Conservation (phyloP, 805 yeast genomes). For the Saccharomycopsis capsularis region DNA sequence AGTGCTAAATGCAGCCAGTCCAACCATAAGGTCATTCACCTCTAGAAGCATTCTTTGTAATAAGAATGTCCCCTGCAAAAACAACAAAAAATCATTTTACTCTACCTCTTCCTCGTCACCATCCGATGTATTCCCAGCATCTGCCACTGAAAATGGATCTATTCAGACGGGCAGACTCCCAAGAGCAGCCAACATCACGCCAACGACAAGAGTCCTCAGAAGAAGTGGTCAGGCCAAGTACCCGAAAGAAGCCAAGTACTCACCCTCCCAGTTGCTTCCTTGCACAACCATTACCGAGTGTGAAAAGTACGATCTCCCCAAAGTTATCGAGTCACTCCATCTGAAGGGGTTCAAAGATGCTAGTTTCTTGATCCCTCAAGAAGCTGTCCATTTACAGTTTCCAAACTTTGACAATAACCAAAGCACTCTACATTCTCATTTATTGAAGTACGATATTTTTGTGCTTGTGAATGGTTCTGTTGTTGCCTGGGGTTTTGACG, state of each 20-base stretch:
- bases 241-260: not conserved
- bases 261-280: constrained; percentile 26
- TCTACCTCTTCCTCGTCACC: not conserved
- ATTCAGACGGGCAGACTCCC: not conserved
- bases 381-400: constrained; percentile 47
- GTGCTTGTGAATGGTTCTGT: constrained; percentile 71
- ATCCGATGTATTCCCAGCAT: not conserved
- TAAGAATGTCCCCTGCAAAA: no score
- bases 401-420: constrained; percentile 9
- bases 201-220: not conserved
- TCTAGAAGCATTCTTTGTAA: no score
- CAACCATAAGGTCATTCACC: no score
- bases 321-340: constrained; percentile 35
- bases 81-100: no score
- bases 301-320: constrained; percentile 57
- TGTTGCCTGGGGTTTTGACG: constrained; percentile 77
- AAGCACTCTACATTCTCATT: not conserved
- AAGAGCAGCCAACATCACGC: not conserved
- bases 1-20: not conserved
- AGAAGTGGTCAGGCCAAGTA: not conserved
- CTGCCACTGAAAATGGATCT: not conserved
- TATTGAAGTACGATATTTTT: constrained; percentile 44
- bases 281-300: constrained; percentile 70
- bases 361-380: constrained; percentile 50
- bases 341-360: constrained; percentile 32